Evolutionary conservation across 208 protist species (phyloP).

Genomic region (Acanthamoeba healyi): DNA sequence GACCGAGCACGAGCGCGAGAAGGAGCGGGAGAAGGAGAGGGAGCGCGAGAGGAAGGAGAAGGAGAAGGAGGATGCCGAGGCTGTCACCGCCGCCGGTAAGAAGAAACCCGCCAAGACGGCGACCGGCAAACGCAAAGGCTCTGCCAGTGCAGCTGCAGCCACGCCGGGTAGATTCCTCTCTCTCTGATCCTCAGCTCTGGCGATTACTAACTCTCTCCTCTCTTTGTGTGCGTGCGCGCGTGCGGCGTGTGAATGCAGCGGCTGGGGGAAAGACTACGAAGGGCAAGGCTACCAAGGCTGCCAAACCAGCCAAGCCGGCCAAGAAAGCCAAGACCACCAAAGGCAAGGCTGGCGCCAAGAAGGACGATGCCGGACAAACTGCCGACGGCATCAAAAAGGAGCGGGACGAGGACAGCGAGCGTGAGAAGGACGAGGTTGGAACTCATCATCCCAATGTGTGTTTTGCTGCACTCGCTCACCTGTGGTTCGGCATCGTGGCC

Average conservation of each 20-base stretch:
- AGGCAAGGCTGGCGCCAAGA: slow-evolving; percentile 52
- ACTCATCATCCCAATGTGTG: background rate
- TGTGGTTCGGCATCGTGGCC: background rate
- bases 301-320: slow-evolving; percentile 23
- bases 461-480: no score
- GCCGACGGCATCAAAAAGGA: slow-evolving; percentile 34
- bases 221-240: background rate
- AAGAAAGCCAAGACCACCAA: slow-evolving; percentile 24
- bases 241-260: background rate
- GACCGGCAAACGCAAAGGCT: background rate
- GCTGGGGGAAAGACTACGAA: background rate
- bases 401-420: background rate
- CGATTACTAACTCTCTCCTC: no score
- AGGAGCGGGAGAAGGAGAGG: background rate
- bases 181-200: background rate
- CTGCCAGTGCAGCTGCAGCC: background rate
- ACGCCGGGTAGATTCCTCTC: background rate
- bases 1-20: slow-evolving; percentile 25
- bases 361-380: slow-evolving; percentile 6
- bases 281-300: slow-evolving; percentile 18
- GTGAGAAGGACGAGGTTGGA: background rate
- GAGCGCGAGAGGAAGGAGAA: slow-evolving; percentile 38
- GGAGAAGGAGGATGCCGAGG: slow-evolving; percentile 18
- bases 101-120: no score
- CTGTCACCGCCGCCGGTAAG: background rate